Base-by-base conservation (phyloP, 2,329 filamentous ascomycete species). In the Septoria petroselini region DNA sequence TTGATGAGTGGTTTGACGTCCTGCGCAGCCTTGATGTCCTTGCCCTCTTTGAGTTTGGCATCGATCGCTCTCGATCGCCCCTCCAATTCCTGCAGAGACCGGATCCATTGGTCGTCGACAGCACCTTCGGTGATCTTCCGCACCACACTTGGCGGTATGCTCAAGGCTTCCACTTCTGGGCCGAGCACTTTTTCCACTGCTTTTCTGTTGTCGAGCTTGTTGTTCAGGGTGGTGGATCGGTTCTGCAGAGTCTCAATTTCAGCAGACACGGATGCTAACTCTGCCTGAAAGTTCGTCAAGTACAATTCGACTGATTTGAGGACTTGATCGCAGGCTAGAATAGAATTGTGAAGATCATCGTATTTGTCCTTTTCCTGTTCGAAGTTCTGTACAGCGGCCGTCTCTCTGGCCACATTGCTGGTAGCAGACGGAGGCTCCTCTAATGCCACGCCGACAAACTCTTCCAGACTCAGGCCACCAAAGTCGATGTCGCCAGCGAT, bases 191-290 rank as follows among this genome's bases (percentile, higher is more conserved):
- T 91, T 70, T 97, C 93, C 3, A 97, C 88, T 12, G 86, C 83
- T 66, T 86, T 91, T 29, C 94, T 81, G 64, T 96, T 96, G 58
- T 95, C 86, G 23, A 98, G 75, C 62, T 90, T 84, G 29, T 87
- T 82, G 61, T 89, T 96, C 52, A 98, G 71, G 6, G 85, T 83
- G 8, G 85, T 80, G 0, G 93, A 98, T 39, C 93, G 83, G 43
- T 85, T 84, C 71, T 98, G 93, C 33, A 98, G 73, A 2, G 84
- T 90, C 70, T 98, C 93, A 43, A 98, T 98, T 67, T 98, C 93
- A 5, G 90, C 85, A 1, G 93, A 96, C 9, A 98, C 93, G 11
- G 83, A 81, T 7, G 89, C 91, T 8, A 98, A 80, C 68, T 98
- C 94, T 53, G 90, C 87, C 66, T 94, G 90, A 66, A 98, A 98